A percentile compares a stretch with the other conserved stretches of the same genome.
Conservation (phyloP, 306 rosid genomes). For the Lotus japonicus region DNA sequence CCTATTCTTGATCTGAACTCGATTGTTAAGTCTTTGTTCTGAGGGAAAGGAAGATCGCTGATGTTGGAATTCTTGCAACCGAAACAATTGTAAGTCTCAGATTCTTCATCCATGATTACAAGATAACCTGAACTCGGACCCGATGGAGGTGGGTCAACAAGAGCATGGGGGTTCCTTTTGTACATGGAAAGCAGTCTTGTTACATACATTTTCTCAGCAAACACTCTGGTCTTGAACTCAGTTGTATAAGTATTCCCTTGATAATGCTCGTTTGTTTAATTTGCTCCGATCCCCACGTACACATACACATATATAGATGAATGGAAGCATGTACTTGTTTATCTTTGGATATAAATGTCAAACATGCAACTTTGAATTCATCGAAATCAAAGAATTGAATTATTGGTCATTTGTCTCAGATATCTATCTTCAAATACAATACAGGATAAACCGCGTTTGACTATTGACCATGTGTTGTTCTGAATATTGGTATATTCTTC, state of each 20-base stretch:
- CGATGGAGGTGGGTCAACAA: slow-evolving; percentile 18
- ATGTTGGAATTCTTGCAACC: slow-evolving; percentile 8
- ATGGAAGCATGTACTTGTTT: no score
- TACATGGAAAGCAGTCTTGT: slow-evolving; percentile 32
- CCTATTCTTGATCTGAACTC: no score
- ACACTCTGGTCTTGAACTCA: neutral
- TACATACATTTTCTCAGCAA: slow-evolving; percentile 26
- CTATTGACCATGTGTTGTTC: no score
- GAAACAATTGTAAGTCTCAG: slow-evolving; percentile 13
- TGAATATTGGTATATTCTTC: no score
- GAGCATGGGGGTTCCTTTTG: slow-evolving; percentile 18
- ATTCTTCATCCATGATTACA: slow-evolving; percentile 31
- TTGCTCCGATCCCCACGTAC: neutral
- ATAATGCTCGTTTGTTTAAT: no score
- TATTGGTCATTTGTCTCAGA: neutral
- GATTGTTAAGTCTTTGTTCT: slow-evolving; percentile 28
- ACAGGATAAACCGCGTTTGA: neutral
- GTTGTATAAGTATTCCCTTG: neutral
- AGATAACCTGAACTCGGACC: slow-evolving; percentile 35
- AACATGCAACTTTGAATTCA: neutral
- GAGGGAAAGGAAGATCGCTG: slow-evolving; percentile 34
- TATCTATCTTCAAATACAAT: no score
- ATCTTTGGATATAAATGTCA: neutral
- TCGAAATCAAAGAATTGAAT: neutral
- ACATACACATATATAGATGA: neutral